Evolutionary conservation across 2,329 filamentous ascomycete species (phyloP).

Genomic region (Diaporthe aspalathi): DNA sequence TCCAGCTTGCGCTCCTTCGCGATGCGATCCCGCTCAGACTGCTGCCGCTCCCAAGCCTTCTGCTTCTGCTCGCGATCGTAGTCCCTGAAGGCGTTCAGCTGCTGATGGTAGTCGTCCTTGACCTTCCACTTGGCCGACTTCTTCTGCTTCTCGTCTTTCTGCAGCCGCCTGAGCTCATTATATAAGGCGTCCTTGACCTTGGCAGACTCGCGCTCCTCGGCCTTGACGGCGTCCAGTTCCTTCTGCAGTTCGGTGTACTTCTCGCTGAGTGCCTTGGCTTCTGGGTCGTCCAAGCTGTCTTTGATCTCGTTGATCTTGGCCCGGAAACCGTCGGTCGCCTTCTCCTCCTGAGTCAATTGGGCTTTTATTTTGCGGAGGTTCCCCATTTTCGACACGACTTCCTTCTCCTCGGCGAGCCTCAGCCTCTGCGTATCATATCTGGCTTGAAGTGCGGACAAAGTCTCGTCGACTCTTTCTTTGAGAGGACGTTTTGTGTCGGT

Average conservation of each 20-base stretch:
- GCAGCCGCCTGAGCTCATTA: slow-evolving; percentile 86
- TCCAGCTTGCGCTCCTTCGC: slow-evolving; percentile 80
- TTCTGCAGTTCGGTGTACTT: slow-evolving; percentile 86
- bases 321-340: slow-evolving; percentile 88
- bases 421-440: slow-evolving; percentile 64
- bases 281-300: slow-evolving; percentile 90
- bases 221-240: slow-evolving; percentile 90
- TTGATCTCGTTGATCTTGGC: slow-evolving; percentile 88
- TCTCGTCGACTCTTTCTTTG: slow-evolving; percentile 82
- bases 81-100: slow-evolving; percentile 83
- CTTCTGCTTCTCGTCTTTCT: slow-evolving; percentile 88
- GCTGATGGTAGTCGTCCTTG: slow-evolving; percentile 88
- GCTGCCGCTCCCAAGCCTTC: slow-evolving; percentile 79
- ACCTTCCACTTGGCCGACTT: slow-evolving; percentile 83
- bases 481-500: too few relatives aligned
- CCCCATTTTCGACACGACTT: slow-evolving; percentile 81
- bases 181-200: slow-evolving; percentile 87
- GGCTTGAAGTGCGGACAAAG: slow-evolving; percentile 83
- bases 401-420: slow-evolving; percentile 98
- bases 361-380: background rate
- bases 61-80: slow-evolving; percentile 88
- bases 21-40: slow-evolving; percentile 81
- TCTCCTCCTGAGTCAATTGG: slow-evolving; percentile 74
- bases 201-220: slow-evolving; percentile 89
- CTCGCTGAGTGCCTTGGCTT: slow-evolving; percentile 87